Base-by-base conservation (phyloP, 116 monocot genomes). In the Iris pallida region DNA sequence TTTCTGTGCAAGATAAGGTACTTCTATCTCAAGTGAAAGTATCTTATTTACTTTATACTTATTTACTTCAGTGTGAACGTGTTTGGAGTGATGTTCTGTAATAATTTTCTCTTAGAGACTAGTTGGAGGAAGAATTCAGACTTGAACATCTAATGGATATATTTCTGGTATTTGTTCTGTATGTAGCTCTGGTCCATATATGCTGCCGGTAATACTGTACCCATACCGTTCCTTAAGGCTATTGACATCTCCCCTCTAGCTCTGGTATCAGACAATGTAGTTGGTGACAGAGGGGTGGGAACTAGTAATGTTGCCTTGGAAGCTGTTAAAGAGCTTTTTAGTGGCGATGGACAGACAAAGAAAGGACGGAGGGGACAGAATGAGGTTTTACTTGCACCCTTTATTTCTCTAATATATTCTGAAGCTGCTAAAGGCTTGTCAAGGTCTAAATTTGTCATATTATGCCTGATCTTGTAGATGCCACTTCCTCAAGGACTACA, bases 171-270 rank as follows among this genome's bases (percentile, higher is more conserved):
- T 61, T 45, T 57, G 44, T 57, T 75, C 18, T 68, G 20, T 68
- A 76, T 82, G 66, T 73, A 99, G 99, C 80, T 99, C 15, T 84
- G 90, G 93, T 93, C 99, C 40, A 93, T 99, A 47, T 99, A 90
- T 78, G 90, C 93, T 63, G 99, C 99, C 59, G 99, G 99, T 8
- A 99, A 90, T 69, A 99, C 90, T 2, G 88, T 99, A 49, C 99
- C 93, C 6, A 93, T 99, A 80, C 99, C 93, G 53, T 90, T 99
- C 74, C 73, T 99, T 40, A 93, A 80, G 80, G 99, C 99, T 42
- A 99, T 85, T 55, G 99, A 99, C 59, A 81, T 99, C 65, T 93
- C 90, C 70, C 99, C 99, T 46, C 53, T 93, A 44, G 93, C 99
- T 70, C 77, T 99, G 17, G 90, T 93, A 41, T 88, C 93, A 18